These are phyloP conservation scores for Rhododendron williamsianum DNA, from an alignment of 148 eudicot species.

Conservation along the genomic window DNA sequence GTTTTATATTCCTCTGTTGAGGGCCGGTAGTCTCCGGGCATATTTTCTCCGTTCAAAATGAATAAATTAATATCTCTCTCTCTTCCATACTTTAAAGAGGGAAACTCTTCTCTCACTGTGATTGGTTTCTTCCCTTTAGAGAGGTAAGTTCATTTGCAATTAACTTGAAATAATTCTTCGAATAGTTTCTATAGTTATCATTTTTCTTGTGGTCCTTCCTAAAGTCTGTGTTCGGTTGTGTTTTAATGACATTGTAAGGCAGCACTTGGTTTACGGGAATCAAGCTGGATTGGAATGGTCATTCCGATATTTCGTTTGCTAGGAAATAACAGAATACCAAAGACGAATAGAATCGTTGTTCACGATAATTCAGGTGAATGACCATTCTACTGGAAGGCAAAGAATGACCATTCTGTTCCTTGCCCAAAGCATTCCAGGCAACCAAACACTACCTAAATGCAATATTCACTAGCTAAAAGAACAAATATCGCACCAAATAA, in stretches of 20 bases:
- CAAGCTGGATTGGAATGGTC: not conserved
- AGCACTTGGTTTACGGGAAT: not conserved
- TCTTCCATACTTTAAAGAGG: not conserved
- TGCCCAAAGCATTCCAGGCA: not conserved
- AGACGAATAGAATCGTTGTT: not conserved
- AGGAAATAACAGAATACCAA: not conserved
- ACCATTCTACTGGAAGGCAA: not conserved
- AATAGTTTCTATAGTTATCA: not conserved
- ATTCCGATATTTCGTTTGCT: not conserved
- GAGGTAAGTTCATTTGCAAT: conserved; percentile 1
- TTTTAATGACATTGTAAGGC: not conserved
- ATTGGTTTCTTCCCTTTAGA: not conserved
- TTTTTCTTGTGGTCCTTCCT: not conserved
- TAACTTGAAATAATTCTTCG: not conserved
- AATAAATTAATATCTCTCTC: not conserved
- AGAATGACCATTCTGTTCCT: not conserved
- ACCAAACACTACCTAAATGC: not conserved
- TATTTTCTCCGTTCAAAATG: not conserved
- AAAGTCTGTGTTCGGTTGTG: not conserved
- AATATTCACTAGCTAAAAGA: not conserved
- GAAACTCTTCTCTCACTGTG: not conserved
- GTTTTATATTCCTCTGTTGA: not conserved
- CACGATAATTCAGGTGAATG: not conserved
- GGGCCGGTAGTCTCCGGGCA: not conserved
- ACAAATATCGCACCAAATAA: not conserved